Evolutionary conservation across 345 rosid genomes (phyloP).

Genomic region (Passiflora organensis): DNA sequence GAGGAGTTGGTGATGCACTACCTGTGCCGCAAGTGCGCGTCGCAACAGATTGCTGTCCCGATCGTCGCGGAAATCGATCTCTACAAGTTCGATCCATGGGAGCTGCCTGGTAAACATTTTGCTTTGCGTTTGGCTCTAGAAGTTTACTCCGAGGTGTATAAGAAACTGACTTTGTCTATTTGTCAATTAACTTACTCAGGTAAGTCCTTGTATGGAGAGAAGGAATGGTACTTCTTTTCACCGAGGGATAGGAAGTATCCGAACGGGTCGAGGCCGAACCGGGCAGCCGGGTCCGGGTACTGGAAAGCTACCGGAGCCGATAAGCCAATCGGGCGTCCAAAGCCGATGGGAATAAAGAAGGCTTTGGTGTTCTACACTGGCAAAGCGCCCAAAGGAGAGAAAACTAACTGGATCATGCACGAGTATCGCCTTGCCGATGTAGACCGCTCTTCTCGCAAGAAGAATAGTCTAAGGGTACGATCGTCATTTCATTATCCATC

Average conservation of each 20-base stretch:
- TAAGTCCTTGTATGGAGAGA: conserved; percentile 77
- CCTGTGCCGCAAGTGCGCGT: no score
- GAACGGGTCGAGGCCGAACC: conserved; percentile 89
- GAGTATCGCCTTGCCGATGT: conserved; percentile 92
- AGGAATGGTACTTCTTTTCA: conserved; percentile 95
- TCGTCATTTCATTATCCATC: conserved; percentile 6
- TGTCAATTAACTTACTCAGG: conserved; percentile 21
- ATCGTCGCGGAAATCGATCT: no score
- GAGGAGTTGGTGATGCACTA: no score
- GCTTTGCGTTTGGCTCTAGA: conserved; percentile 91
- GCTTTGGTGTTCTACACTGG: conserved; percentile 89
- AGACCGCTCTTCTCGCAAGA: conserved; percentile 76
- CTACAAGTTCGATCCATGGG: no score
- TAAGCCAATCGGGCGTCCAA: conserved; percentile 84
- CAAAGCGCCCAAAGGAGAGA: conserved; percentile 79
- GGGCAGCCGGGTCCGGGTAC: conserved; percentile 84
- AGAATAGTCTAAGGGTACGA: conserved; percentile 78
- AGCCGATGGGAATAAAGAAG: conserved; percentile 78
- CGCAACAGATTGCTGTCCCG: no score
- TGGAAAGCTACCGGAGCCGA: conserved; percentile 99
- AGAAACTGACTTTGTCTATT: not conserved
- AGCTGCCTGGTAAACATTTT: not conserved
- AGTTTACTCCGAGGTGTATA: conserved; percentile 70
- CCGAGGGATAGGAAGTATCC: conserved; percentile 90
- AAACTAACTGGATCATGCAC: conserved; percentile 99